These are phyloP conservation scores for Ophiostoma tasmaniense DNA, from an alignment of 2,329 filamentous ascomycete species.

Conservation along the genomic window DNA sequence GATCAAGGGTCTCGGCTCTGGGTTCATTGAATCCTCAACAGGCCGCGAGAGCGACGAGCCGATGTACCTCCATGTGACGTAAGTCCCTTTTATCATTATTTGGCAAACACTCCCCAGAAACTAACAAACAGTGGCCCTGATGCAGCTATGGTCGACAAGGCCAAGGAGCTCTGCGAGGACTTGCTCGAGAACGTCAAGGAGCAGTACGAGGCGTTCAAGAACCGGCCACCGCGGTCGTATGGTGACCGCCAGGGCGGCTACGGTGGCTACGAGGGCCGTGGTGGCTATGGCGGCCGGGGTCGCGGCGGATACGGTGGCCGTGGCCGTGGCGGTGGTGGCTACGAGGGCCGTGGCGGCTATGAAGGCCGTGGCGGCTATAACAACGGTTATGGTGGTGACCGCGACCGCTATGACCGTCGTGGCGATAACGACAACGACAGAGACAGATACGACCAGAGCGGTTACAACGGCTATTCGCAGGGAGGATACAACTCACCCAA, in stretches of 20 bases:
- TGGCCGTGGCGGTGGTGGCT: slow-evolving; percentile 23
- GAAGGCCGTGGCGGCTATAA: background rate
- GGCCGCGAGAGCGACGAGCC: slow-evolving; percentile 85
- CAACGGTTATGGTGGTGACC: slow-evolving; percentile 18
- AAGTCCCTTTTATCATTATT: slow-evolving; percentile 31
- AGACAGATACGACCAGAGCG: slow-evolving; percentile 2
- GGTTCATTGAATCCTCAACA: slow-evolving; percentile 85
- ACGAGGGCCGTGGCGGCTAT: slow-evolving; percentile 5
- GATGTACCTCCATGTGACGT: slow-evolving; percentile 96
- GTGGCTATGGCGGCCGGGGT: slow-evolving; percentile 24
- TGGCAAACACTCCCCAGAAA: background rate
- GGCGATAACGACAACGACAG: slow-evolving; percentile 12
- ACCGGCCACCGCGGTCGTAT: slow-evolving; percentile 61
- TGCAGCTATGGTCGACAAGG: slow-evolving; percentile 72
- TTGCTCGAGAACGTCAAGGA: slow-evolving; percentile 77
- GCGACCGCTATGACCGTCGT: slow-evolving; percentile 27
- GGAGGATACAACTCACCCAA: slow-evolving; percentile 33
- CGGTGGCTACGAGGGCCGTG: slow-evolving; percentile 32
- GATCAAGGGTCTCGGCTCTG: slow-evolving; percentile 93
- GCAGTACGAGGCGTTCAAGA: slow-evolving; percentile 88
- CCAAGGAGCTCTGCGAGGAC: slow-evolving; percentile 82
- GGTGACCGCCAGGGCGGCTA: slow-evolving; percentile 34
- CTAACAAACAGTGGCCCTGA: slow-evolving; percentile 63
- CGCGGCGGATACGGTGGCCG: slow-evolving; percentile 33
- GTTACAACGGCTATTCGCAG: slow-evolving; percentile 20